A percentile compares a stretch with the other conserved stretches of the same genome.
Evolutionary conservation across 2,329 filamentous ascomycete genomes (phyloP).

Genomic region (Aspergillus japonicus): DNA sequence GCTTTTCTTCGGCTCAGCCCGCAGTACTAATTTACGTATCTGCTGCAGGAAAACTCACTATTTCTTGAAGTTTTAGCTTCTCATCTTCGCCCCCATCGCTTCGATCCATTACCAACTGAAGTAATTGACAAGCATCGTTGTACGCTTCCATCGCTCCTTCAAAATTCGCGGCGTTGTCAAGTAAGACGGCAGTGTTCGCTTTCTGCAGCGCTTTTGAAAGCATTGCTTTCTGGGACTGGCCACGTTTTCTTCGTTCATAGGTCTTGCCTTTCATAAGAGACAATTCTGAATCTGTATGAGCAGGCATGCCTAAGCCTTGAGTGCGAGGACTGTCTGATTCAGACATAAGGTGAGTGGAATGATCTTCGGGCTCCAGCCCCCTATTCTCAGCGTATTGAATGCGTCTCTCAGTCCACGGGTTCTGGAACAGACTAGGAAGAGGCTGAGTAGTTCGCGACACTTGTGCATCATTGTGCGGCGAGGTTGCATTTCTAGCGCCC

Average conservation of each 20-base stretch:
- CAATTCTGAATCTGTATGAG: conserved; percentile 27
- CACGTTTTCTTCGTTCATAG: conserved; percentile 38
- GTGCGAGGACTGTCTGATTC: conserved; percentile 16
- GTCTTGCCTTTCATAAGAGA: conserved; percentile 27
- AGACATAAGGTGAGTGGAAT: conserved; percentile 1
- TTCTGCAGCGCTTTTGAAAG: conserved; percentile 92
- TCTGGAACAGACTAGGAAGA: conserved; percentile 12
- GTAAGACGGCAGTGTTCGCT: conserved; percentile 89
- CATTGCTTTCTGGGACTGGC: conserved; percentile 88
- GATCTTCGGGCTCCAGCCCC: conserved; percentile 3
- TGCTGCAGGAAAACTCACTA: conserved; percentile 60
- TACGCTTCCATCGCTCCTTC: conserved; percentile 90
- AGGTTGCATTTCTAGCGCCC: background rate
- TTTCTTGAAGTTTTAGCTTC: conserved; percentile 79
- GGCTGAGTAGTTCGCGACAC: conserved; percentile 20
- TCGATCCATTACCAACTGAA: conserved; percentile 82
- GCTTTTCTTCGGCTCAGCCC: conserved; percentile 50
- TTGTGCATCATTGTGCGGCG: conserved; percentile 14
- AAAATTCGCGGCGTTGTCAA: conserved; percentile 95
- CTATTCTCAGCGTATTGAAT: background rate
- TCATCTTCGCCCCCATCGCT: conserved; percentile 84
- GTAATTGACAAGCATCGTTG: conserved; percentile 79
- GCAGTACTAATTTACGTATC: conserved; percentile 9
- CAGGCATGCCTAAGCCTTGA: conserved; percentile 19
- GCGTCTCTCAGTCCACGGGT: conserved; percentile 11